Evolutionary conservation across 805 yeast genomes (phyloP).

Genomic region (Yamadazyma sp.): DNA sequence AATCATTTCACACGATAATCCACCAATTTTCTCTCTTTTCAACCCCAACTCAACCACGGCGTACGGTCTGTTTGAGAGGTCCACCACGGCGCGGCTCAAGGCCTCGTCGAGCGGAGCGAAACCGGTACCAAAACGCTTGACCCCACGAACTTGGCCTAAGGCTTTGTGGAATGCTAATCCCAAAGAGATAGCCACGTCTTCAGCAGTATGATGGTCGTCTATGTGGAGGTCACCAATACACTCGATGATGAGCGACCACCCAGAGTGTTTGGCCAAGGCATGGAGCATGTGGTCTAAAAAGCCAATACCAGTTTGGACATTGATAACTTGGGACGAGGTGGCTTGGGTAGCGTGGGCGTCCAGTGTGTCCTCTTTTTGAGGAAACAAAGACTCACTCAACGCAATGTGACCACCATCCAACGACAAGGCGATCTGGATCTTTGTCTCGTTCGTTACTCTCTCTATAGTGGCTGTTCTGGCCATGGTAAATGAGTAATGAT

Average conservation of each 20-base stretch:
- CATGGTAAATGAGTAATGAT: too few species aligned
- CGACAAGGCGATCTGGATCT: conserved; percentile 79
- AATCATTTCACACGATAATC: conserved; percentile 90
- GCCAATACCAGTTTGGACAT: conserved; percentile 89
- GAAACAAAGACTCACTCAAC: conserved; percentile 59
- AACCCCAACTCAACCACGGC: conserved; percentile 89
- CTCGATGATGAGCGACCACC: conserved; percentile 89
- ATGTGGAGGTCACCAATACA: conserved; percentile 94
- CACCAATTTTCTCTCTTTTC: conserved; percentile 91
- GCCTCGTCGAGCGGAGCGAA: conserved; percentile 98
- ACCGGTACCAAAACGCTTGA: conserved; percentile 88
- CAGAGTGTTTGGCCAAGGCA: conserved; percentile 94
- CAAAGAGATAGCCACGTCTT: conserved; percentile 90
- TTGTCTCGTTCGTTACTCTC: conserved; percentile 90
- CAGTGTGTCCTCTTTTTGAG: conserved; percentile 18
- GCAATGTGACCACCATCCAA: conserved; percentile 82
- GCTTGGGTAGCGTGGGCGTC: conserved; percentile 65
- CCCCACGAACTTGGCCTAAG: conserved; percentile 84
- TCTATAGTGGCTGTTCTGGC: conserved; percentile 45
- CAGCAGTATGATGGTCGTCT: conserved; percentile 96
- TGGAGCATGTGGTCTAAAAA: conserved; percentile 97
- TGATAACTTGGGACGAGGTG: conserved; percentile 69
- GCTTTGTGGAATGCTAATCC: conserved; percentile 91
- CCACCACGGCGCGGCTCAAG: conserved; percentile 92
- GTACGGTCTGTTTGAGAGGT: conserved; percentile 87